A percentile compares a stretch with the other conserved stretches of the same genome.
Evolutionary conservation across 495 filamentous ascomycete species (phyloP).

Genomic region (Chaetomium fimeti): DNA sequence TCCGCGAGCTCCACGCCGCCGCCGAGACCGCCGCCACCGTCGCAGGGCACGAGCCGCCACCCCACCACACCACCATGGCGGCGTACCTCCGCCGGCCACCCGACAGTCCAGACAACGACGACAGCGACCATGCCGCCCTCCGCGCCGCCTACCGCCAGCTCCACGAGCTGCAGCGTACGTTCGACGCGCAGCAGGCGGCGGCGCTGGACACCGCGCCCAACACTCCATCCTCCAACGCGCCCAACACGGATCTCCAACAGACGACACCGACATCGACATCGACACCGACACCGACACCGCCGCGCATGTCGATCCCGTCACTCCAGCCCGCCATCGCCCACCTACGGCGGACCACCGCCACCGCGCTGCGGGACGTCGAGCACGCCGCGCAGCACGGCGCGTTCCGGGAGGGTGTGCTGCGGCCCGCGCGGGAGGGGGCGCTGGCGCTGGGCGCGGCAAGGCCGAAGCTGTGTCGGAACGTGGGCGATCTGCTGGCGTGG

Average conservation of each 20-base stretch:
- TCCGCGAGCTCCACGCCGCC: background rate
- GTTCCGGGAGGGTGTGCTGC: background rate
- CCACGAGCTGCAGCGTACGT: background rate
- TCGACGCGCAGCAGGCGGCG: background rate
- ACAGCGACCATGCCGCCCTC: background rate
- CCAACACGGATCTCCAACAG: too few species aligned
- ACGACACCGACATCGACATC: background rate
- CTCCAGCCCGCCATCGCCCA: background rate
- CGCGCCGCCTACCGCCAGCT: slow-evolving; percentile 2
- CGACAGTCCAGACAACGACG: background rate
- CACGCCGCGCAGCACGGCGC: background rate
- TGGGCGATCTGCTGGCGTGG: background rate
- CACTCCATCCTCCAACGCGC: too few species aligned
- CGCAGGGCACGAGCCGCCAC: background rate
- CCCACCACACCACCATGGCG: too few species aligned
- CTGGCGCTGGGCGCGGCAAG: background rate
- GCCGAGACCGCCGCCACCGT: background rate
- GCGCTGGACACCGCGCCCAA: background rate
- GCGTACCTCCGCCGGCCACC: background rate
- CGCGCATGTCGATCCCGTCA: background rate
- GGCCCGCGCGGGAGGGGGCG: background rate
- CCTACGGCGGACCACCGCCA: background rate
- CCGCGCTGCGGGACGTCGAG: background rate
- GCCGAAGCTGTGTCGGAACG: background rate
- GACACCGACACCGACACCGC: background rate